These are phyloP conservation scores for Scytalidium sp. DNA, from an alignment of 2,329 filamentous ascomycete genomes.

Conservation along the genomic window DNA sequence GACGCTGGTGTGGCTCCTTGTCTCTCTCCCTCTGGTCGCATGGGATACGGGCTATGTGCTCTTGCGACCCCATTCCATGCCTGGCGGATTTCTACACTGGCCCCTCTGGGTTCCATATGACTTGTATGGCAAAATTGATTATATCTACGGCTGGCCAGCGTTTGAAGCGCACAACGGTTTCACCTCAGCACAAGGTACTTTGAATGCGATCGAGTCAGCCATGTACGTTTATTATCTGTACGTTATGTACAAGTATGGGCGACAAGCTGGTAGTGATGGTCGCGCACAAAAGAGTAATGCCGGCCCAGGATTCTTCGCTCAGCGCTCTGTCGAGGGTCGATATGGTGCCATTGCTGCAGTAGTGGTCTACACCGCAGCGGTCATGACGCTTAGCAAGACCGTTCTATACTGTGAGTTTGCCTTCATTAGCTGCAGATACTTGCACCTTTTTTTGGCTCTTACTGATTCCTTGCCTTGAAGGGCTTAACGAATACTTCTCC, in stretches of 20 bases:
- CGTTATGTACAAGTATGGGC: slow-evolving; percentile 45
- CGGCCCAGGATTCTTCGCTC: slow-evolving; percentile 40
- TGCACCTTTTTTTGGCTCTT: neutral
- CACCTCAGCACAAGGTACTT: slow-evolving; percentile 55
- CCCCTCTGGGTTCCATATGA: slow-evolving; percentile 65
- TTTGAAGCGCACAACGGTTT: slow-evolving; percentile 61
- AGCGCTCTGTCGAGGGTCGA: slow-evolving; percentile 47
- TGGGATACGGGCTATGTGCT: slow-evolving; percentile 67
- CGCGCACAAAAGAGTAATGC: slow-evolving; percentile 23
- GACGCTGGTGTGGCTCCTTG: slow-evolving; percentile 56
- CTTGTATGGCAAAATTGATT: slow-evolving; percentile 62
- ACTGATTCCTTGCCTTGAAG: slow-evolving; percentile 30
- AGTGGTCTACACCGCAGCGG: slow-evolving; percentile 53
- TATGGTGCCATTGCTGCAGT: slow-evolving; percentile 53
- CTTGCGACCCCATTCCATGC: slow-evolving; percentile 65
- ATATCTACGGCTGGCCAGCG: slow-evolving; percentile 65
- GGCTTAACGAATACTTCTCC: slow-evolving; percentile 58
- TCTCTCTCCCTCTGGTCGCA: slow-evolving; percentile 63
- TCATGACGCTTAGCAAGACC: slow-evolving; percentile 68
- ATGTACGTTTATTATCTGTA: slow-evolving; percentile 59
- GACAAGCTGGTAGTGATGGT: slow-evolving; percentile 21
- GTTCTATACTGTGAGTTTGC: slow-evolving; percentile 58
- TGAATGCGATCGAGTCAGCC: slow-evolving; percentile 59
- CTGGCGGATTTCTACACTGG: slow-evolving; percentile 57
- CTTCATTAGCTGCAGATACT: neutral